Base-by-base conservation (phyloP, 192 early-diverging fungal species). In the Podila minutissima region DNA sequence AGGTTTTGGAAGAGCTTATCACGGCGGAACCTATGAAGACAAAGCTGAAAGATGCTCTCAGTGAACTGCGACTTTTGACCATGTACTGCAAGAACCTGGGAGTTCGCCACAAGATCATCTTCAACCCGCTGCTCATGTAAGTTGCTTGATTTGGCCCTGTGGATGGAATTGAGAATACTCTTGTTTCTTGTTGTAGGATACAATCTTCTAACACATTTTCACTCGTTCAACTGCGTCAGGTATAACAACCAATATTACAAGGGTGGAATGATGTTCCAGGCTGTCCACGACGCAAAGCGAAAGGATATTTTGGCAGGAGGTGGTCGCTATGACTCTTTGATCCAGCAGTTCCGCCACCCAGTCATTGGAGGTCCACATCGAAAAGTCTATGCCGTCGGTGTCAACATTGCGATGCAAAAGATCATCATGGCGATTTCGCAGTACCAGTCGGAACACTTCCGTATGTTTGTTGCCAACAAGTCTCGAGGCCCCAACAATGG, bases 391-490 rank as follows among this genome's bases (percentile, higher is more conserved):
- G 94, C 90, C 31, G 89, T 95, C 53, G 97, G 97, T 12, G 92
- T 94, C 48, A 94, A 95, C 78, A 94, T 97, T 75, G 93, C 92
- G 48, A 81, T 93, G 59, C 91, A 92, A 75, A 89, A 91, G 74
- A 84, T 93, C 31, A 88, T 94, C 33, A 82, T 81, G 17, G 87
- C 89, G 38, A 87, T 93, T 51, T 91, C 88, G 32, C 74, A 84
- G 57, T 91, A 93, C 71, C 88, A 93, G 64, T 60, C 82, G 31
- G 69, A 82, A 72, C 58, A 87, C 83, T 72, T 83, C 84, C 70
- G 84, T 70, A 51, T 67, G 75, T 64, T 92, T 84, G 83, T 84
- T 74, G 50, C 86, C 76, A 29, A 88, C 84, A 76, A 75, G 61
- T 69, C 66, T 15, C 59, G 49, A 28, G 59, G 72, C 17, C 15